Evolutionary conservation across 495 filamentous ascomycete species (phyloP).

Genomic region (Cairneyella variabilis): DNA sequence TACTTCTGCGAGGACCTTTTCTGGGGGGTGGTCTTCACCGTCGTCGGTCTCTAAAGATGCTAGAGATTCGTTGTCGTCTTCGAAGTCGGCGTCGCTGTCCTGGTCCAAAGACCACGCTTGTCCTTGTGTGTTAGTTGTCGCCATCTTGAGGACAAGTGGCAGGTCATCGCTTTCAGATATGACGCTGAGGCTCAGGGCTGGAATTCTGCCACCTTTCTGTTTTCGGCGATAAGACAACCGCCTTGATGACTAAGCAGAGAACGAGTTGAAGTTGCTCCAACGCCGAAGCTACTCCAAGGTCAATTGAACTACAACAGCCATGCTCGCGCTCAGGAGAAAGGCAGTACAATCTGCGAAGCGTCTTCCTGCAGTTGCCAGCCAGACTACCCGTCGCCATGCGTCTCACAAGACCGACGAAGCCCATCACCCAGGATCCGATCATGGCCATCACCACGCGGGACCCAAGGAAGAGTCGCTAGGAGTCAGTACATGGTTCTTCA

Average conservation of each 20-base stretch:
- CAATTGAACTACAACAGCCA: slow-evolving; percentile 31
- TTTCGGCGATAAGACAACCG: no score
- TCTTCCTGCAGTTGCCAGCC: slow-evolving; percentile 8
- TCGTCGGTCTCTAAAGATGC: slow-evolving; percentile 24
- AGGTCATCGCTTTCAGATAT: background rate
- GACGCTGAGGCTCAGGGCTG: no score
- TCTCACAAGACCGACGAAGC: slow-evolving; percentile 9
- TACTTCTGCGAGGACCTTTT: slow-evolving; percentile 24
- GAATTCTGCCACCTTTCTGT: no score
- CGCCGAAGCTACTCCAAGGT: no score
- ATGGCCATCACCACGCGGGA: slow-evolving; percentile 37
- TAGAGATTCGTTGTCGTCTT: slow-evolving; percentile 24
- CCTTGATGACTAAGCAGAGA: slow-evolving; percentile 15
- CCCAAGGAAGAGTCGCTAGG: slow-evolving; percentile 61
- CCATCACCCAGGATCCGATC: slow-evolving; percentile 13
- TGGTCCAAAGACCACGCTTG: background rate
- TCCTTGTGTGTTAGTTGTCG: background rate
- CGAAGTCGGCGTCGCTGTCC: background rate
- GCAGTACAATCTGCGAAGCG: slow-evolving; percentile 22
- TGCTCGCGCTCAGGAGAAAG: slow-evolving; percentile 25
- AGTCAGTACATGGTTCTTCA: slow-evolving; percentile 43
- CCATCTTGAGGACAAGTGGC: slow-evolving; percentile 14
- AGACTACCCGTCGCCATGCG: slow-evolving; percentile 8
- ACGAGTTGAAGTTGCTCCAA: background rate
- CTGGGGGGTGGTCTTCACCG: slow-evolving; percentile 21